Percentiles rank a stretch among this genome's conserved stretches.
Conservation (phyloP, 768 basidiomycete genomes). For the Macrolepiota albuminosa region DNA sequence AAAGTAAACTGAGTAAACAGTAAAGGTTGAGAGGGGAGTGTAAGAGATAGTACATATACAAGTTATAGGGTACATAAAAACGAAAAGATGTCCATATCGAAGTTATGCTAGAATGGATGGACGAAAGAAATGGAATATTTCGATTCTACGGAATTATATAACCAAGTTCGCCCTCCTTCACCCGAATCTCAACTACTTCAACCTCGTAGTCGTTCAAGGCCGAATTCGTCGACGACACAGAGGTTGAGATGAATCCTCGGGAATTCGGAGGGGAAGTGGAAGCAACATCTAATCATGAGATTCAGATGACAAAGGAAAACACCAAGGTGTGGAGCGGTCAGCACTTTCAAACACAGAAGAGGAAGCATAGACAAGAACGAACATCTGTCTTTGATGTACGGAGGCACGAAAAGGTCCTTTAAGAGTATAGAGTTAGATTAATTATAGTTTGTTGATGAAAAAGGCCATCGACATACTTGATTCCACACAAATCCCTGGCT, state of each 20-base stretch:
- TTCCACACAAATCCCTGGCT: slow-evolving; percentile 93
- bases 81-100: neutral
- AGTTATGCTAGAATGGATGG: neutral
- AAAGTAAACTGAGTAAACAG: neutral
- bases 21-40: neutral
- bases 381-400: slow-evolving; percentile 91
- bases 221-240: slow-evolving; percentile 62
- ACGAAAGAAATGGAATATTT: neutral
- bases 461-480: slow-evolving; percentile 50
- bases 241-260: slow-evolving; percentile 59
- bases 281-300: slow-evolving; percentile 56
- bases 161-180: slow-evolving; percentile 72
- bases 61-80: neutral
- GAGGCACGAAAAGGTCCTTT: slow-evolving; percentile 82
- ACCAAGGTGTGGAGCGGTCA: slow-evolving; percentile 13
- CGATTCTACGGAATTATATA: slow-evolving; percentile 60
- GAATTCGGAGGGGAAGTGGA: slow-evolving; percentile 80
- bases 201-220: slow-evolving; percentile 74
- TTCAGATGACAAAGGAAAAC: slow-evolving; percentile 9
- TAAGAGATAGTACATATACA: neutral
- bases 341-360: slow-evolving; percentile 14
- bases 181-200: slow-evolving; percentile 85
- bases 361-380: slow-evolving; percentile 31
- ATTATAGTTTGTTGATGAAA: neutral
- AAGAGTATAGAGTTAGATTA: neutral